phyloP scores from a whole-genome alignment of 1,284 basidiomycete species.

The Cryptococcus sp. region DNA sequence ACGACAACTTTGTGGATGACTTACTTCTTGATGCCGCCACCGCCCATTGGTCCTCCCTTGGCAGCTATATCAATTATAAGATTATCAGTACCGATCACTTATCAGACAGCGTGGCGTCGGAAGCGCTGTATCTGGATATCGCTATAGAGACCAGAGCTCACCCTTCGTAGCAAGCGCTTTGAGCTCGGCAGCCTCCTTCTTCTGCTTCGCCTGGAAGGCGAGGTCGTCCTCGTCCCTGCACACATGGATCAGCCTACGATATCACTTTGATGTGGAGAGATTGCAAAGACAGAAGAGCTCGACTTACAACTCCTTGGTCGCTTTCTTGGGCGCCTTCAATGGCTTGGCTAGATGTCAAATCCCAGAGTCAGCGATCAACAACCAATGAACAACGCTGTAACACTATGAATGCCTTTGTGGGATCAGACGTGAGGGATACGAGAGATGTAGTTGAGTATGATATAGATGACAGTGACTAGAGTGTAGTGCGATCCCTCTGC shows the following conservation, averaged over 20 bases:
- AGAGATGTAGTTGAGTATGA: no score
- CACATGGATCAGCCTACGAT: neutral
- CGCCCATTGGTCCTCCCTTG: constrained; percentile 39
- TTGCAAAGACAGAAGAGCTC: neutral
- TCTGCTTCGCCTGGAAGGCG: constrained; percentile 36
- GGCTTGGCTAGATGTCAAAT: constrained; percentile 16
- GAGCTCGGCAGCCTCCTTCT: constrained; percentile 38
- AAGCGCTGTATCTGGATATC: no score
- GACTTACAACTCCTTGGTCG: constrained; percentile 24
- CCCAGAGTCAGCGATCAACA: neutral
- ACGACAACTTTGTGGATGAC: constrained; percentile 5
- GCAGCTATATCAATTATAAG: constrained; percentile 19
- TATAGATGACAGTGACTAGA: neutral
- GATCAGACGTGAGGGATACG: no score
- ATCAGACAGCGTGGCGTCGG: no score
- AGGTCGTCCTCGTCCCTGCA: constrained; percentile 42
- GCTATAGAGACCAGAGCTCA: constrained; percentile 18
- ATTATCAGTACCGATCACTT: neutral
- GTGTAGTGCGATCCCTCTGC: neutral
- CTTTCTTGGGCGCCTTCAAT: constrained; percentile 29
- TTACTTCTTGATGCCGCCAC: constrained; percentile 48
- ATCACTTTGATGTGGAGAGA: no score
- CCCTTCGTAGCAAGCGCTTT: constrained; percentile 39
- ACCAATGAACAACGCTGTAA: no score
- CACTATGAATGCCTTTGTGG: no score